Base-by-base conservation (phyloP, 1,139 yeast species). In the Magnusiomyces clavatus region DNA sequence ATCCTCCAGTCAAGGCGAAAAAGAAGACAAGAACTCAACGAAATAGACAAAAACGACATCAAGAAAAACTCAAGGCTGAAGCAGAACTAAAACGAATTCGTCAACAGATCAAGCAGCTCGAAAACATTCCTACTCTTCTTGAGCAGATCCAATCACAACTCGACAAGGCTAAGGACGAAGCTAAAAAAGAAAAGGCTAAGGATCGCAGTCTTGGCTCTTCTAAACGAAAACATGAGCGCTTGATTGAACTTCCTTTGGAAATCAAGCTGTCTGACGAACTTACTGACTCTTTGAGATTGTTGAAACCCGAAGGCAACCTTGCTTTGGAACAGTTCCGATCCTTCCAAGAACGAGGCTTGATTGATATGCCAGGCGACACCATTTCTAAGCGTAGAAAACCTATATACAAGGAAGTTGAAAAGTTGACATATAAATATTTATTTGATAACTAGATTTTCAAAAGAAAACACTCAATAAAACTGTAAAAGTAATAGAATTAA, bases 271-370 rank as follows among this genome's bases (percentile, higher is more conserved):
- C 95, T 16, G 92, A 88, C 64, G 98, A 92, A 69, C 76, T 94
- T 58, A 81, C 86, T 35, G 94, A 86, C 60, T 86, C 95, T 34
- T 74, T 94, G 64, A 80, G 96, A 67, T 79, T 83, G 59, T 73
- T 92, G 64, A 86, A 80, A 65, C 95, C 97, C 0, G 98, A 94
- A 71, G 98, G 98, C 20, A 87, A 85, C 64, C 71, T 88, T 55
- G 74, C 88, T 49, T 82, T 84, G 60, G 97, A 90, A 64, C 82
- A 88, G 57, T 83, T 92, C 82, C 76, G 83, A 66, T 80, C 78
- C 54, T 69, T 92, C 59, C 97, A 92, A 71, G 78, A 86, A 56
- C 76, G 82, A 47, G 99, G 98, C 59, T 78, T 84, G 64, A 76
- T 92, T 53, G 98, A 92, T 67, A 76, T 83, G 48, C 89, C 86